Percentiles rank a stretch among this genome's conserved stretches.
Evolutionary conservation across 257 asterid genomes (phyloP).

Genomic region (Nyctanthes arbortristis): DNA sequence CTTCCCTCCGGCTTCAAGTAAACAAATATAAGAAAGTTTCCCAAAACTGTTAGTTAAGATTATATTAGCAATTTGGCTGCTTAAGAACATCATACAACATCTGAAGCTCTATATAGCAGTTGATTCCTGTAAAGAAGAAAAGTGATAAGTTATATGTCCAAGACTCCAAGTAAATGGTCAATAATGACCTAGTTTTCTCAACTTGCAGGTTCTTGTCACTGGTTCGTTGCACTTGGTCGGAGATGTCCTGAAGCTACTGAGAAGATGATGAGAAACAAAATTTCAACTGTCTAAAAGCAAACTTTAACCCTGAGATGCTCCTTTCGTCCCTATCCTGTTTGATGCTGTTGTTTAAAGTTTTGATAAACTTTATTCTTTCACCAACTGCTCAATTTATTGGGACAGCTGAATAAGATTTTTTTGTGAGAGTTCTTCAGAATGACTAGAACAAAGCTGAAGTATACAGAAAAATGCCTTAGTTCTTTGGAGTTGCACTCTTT

Average conservation of each 20-base stretch:
- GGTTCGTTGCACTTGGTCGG: slow-evolving; percentile 93
- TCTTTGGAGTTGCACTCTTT: background rate
- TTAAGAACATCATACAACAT: no score
- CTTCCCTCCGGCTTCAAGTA: slow-evolving; percentile 71
- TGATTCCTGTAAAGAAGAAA: no score
- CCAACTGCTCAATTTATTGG: background rate
- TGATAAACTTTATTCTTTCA: background rate
- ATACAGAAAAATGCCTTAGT: background rate
- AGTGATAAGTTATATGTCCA: no score
- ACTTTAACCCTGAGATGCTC: background rate
- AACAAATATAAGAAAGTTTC: background rate
- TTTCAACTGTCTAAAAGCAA: background rate
- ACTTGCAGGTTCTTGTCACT: slow-evolving; percentile 82
- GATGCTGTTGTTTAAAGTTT: background rate
- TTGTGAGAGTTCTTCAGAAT: background rate
- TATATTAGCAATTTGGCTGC: background rate
- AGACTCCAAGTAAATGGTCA: no score
- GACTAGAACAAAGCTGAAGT: background rate
- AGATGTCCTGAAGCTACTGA: slow-evolving; percentile 72
- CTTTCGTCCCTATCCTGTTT: background rate
- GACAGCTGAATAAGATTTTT: background rate
- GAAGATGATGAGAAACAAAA: slow-evolving; percentile 39
- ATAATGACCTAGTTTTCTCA: background rate
- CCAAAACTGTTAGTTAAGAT: background rate
- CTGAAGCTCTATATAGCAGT: no score